Base-by-base conservation (phyloP, 2,329 filamentous ascomycete species). In the Colletotrichum sp. region DNA sequence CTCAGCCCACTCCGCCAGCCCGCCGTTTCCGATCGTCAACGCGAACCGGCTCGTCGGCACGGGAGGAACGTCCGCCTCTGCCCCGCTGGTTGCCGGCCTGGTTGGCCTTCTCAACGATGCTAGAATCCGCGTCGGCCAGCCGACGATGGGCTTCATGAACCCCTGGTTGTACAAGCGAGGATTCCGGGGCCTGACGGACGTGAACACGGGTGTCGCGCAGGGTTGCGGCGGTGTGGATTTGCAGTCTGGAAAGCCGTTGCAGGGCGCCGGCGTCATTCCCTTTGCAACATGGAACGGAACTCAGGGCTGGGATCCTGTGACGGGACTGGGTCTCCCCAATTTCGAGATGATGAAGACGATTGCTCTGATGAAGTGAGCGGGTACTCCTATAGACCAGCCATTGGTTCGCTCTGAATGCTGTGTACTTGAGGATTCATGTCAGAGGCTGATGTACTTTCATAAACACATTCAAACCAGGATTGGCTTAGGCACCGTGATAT, bases 91-190 rank as follows among this genome's bases (percentile, higher is more conserved):
- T 66, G 92, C 93, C 0, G 89, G 88, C 16, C 88, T 95, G 77
- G 85, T 95, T 65, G 88, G 90, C 1, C 87, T 94, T 48, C 82
- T 95, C 67, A 95, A 95, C 80, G 91, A 92, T 75, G 89, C 90
- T 27, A 87, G 92, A 36, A 83, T 94, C 64, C 84, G 88, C 19
- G 84, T 85, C n/a, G 90, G 90, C 2, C 88, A 88, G 80, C 81
- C 88, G 8, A 80, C 85, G 0, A 83, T 93, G 79, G 91, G 91
- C 2, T 93, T 92, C 79, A 82, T 93, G 30, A 93, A 93, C 81
- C 91, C 91, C 2, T 91, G 90, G 88, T 83, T 93, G 19, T 93
- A 93, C 78, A 80, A 81, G 11, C 74, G 79, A 28, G 83, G 82
- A 2, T 64, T 77, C 7, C 39, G 69, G 12, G 84, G 77, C 5